Percentiles rank a stretch among this genome's conserved stretches.
phyloP scores from a whole-genome alignment of 202 grass and related monocot genomes.

The Tripidium arundinaceum region DNA sequence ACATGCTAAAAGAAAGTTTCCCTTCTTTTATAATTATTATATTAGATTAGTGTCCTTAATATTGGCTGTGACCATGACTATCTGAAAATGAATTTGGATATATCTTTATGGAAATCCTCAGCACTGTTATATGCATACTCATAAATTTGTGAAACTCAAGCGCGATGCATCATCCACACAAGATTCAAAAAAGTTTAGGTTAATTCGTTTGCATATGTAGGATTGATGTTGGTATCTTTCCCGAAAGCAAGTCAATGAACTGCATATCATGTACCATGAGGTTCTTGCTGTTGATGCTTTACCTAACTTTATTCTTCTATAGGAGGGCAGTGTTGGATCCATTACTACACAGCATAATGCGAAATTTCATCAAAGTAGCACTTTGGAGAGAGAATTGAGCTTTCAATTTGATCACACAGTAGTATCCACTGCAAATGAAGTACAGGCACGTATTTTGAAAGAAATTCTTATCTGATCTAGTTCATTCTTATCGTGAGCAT shows the following conservation, averaged over 20 bases:
- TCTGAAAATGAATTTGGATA: background rate
- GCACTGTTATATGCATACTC: background rate
- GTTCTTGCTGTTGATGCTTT: background rate
- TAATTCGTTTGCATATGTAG: background rate
- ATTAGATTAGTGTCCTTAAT: no score
- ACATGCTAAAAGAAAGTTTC: no score
- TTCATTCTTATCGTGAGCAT: background rate
- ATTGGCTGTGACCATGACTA: background rate
- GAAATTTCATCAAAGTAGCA: constrained; percentile 15
- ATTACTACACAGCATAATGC: background rate
- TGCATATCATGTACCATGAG: background rate
- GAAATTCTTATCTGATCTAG: background rate
- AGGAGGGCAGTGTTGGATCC: constrained; percentile 5
- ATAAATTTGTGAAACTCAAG: background rate
- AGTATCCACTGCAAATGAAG: constrained; percentile 18
- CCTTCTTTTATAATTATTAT: no score
- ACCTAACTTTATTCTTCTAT: constrained; percentile 20
- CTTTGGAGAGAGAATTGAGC: background rate
- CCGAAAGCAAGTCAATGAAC: background rate
- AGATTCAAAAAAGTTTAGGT: background rate
- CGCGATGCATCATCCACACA: background rate
- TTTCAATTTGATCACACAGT: constrained; percentile 23
- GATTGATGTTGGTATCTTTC: background rate
- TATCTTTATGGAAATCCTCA: background rate
- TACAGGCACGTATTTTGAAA: background rate